These are phyloP conservation scores for Fermentozyma sake DNA, from an alignment of 1,139 yeast species.

Conservation along the genomic window DNA sequence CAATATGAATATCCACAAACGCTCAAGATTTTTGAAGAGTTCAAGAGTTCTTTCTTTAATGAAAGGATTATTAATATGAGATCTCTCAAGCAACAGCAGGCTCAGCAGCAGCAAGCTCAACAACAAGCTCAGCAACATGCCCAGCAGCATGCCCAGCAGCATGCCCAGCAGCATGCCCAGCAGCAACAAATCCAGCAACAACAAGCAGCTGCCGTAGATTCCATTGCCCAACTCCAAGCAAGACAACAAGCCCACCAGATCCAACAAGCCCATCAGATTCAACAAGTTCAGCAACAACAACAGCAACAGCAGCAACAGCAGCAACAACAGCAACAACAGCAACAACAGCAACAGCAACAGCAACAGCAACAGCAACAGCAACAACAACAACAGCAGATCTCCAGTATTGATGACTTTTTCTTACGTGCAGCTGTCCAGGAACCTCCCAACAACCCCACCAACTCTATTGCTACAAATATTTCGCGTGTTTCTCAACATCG, in stretches of 20 bases:
- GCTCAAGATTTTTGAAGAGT: conserved; percentile 44
- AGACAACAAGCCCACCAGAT: conserved; percentile 4
- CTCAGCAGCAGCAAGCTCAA: conserved; percentile 10
- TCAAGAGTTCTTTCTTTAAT: conserved; percentile 46
- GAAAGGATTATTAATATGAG: conserved; percentile 41
- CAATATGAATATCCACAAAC: conserved; percentile 47
- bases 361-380: conserved; percentile 6
- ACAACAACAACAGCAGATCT: conserved; percentile 11
- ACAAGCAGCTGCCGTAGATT: conserved; percentile 5
- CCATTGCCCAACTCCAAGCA: conserved; percentile 2
- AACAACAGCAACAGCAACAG: conserved; percentile 7
- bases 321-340: conserved; percentile 8
- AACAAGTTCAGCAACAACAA: conserved; percentile 6
- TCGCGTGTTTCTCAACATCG: too few relatives aligned
- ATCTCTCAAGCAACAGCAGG: conserved; percentile 20
- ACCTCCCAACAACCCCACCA: conserved; percentile 1
- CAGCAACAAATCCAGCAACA: conserved; percentile 6
- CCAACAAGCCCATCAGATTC: conserved; percentile 4
- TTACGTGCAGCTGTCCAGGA: conserved; percentile 15
- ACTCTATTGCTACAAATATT: conserved; percentile 1
- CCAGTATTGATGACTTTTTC: conserved; percentile 35
- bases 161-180: conserved; percentile 6
- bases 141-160: conserved; percentile 7
- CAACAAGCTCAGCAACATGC: conserved; percentile 6
- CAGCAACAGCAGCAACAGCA: conserved; percentile 7